Evolutionary conservation across 352 stramenopile species (phyloP), one percentile per base, ranked within the genome.

Genomic region (Phytophthora agathidicida): DNA sequence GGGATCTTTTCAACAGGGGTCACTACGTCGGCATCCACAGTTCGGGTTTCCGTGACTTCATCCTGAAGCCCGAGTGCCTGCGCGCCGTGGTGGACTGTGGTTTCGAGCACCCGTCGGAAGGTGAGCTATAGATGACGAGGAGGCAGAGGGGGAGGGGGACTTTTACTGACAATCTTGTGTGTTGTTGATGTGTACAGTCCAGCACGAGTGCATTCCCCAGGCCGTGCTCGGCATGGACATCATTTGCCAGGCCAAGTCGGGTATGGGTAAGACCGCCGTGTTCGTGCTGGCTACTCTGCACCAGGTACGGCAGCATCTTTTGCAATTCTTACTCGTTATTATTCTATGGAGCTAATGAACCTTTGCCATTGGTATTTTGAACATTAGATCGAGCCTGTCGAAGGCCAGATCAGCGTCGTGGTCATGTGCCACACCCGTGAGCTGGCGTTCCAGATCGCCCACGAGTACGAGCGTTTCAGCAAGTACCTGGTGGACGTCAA

Each of bases 191-290:
- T 45, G 22, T 56, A 27, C 68, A 97, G 96, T 98, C 47, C 96
- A 98, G 77, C 97, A 99, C 73, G 97, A 99, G 80, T 99, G 97
- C 64, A 99, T 99, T 72, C 98, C 98, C 20, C 97, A 99, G 75
- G 97, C 98, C 31, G 95, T 99, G 45, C 87, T 99, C n/a, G 98
- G 98, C 41, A 99, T 99, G 87, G 98, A 99, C 76, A 98, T 99
- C 62, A 97, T 99, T 80, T 99, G 97, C 81, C 98, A 99, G 77
- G 98, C 98, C 56, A 99, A 99, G 89, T 99, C 96, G 33, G 98
- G 98, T 80, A 99, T 99, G 98, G 98, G 98, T 62, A 99, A 99
- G 85, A 99, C 98, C 0, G 98, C 98, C 38, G 98, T 99, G 28
- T 99, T 99, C 71, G 97, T 99, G 5, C 78, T 99, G 39, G 96